phyloP scores from a whole-genome alignment of 345 rosid genomes.

The Rhodomyrtus tomentosa region DNA sequence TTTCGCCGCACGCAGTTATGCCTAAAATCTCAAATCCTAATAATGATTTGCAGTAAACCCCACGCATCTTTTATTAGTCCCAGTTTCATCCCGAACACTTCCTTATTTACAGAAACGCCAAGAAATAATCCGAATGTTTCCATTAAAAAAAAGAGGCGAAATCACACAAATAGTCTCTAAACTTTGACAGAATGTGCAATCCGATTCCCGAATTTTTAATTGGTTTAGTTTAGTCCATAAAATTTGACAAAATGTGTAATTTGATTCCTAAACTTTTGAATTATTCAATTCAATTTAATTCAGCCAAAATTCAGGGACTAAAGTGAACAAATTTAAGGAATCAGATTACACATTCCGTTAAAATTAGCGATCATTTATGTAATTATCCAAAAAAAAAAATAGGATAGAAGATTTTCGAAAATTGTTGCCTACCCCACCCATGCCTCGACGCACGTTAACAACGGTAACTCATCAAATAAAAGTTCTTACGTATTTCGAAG shows the following conservation, averaged over 20 bases:
- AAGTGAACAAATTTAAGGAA: too few relatives aligned
- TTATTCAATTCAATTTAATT: too few relatives aligned
- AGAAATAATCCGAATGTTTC: background rate
- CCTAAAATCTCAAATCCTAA: background rate
- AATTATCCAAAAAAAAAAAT: too few relatives aligned
- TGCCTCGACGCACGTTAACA: background rate
- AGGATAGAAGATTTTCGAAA: background rate
- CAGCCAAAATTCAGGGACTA: too few relatives aligned
- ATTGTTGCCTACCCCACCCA: background rate
- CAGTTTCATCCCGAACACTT: background rate
- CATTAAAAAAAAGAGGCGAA: background rate
- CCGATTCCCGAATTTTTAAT: too few relatives aligned
- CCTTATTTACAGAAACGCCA: background rate
- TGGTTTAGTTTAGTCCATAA: too few relatives aligned
- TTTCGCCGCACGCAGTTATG: background rate
- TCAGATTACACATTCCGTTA: too few relatives aligned
- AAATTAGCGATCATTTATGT: too few relatives aligned
- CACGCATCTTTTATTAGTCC: background rate
- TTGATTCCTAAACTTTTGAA: too few relatives aligned
- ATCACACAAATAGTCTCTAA: too few relatives aligned
- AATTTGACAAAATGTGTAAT: too few relatives aligned
- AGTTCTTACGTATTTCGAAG: background rate
- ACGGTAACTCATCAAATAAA: background rate
- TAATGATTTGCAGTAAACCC: background rate
- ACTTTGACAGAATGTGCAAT: too few relatives aligned